Conservation (phyloP, 306 rosid species). For the Lablab purpureus region DNA sequence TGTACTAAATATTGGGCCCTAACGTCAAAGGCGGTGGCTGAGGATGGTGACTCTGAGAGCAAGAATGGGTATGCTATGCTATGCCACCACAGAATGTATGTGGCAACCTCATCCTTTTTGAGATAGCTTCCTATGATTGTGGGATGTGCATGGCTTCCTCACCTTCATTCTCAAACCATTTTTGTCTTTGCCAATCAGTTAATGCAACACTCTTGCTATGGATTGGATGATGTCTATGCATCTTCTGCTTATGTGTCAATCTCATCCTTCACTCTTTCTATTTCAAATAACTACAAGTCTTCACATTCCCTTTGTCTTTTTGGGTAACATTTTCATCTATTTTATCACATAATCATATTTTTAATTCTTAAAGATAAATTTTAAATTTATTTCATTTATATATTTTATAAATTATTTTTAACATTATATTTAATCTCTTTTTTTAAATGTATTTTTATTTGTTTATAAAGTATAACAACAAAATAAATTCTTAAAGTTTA, state of each 20-base stretch:
- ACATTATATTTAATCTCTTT: too few relatives aligned
- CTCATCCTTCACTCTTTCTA: conserved; percentile 21
- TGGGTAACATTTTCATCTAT: too few relatives aligned
- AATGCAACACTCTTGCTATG: conserved; percentile 14
- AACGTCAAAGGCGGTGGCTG: conserved; percentile 31
- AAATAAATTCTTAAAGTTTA: too few relatives aligned
- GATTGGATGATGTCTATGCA: conserved; percentile 20
- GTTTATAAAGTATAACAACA: too few relatives aligned
- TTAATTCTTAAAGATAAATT: too few relatives aligned
- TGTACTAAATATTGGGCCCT: conserved; percentile 10
- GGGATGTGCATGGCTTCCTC: conserved; percentile 12
- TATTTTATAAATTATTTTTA: too few relatives aligned
- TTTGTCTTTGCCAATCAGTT: conserved; percentile 1
- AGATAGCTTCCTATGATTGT: conserved; percentile 9
- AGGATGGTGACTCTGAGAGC: conserved; percentile 19
- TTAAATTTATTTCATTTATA: too few relatives aligned
- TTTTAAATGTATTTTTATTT: too few relatives aligned
- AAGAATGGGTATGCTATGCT: conserved; percentile 20
- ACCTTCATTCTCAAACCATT: background rate
- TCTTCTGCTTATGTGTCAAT: conserved; percentile 39
- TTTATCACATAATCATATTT: too few relatives aligned
- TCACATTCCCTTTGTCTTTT: background rate
- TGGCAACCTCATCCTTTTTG: conserved; percentile 43
- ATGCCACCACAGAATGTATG: conserved; percentile 29
- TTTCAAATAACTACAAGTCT: background rate